These are phyloP conservation scores for Kurtzmaniella quercitrusa DNA, from an alignment of 1,139 yeast genomes.

Conservation along the genomic window DNA sequence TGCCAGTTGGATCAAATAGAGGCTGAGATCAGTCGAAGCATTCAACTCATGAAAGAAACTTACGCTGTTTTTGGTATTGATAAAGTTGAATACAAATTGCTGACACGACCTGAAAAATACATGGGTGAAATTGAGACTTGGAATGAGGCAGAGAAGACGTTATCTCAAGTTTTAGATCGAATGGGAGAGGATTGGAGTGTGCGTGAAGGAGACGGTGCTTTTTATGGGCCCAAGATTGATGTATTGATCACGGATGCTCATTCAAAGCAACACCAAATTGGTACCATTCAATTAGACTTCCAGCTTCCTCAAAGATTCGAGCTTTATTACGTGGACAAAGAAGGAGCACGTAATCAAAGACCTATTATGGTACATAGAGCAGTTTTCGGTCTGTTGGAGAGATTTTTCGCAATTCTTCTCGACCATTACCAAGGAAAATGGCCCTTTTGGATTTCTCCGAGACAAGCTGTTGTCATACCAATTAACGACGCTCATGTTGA, in stretches of 20 bases:
- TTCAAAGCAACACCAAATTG: slow-evolving; percentile 87
- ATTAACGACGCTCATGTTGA: slow-evolving; percentile 56
- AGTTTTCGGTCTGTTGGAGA: slow-evolving; percentile 88
- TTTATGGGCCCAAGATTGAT: slow-evolving; percentile 96
- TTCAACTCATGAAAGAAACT: slow-evolving; percentile 71
- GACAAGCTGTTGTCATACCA: slow-evolving; percentile 86
- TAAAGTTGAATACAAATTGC: slow-evolving; percentile 66
- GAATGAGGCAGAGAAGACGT: slow-evolving; percentile 77
- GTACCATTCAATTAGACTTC: slow-evolving; percentile 93
- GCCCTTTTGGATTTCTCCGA: slow-evolving; percentile 99
- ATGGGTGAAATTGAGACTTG: slow-evolving; percentile 83
- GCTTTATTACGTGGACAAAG: slow-evolving; percentile 56
- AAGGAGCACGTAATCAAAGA: slow-evolving; percentile 46
- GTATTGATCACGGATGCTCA: slow-evolving; percentile 79
- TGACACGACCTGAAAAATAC: slow-evolving; percentile 83
- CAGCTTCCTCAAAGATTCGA: slow-evolving; percentile 87
- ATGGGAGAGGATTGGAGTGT: slow-evolving; percentile 50
- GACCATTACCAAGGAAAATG: slow-evolving; percentile 93
- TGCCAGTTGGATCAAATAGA: slow-evolving; percentile 82
- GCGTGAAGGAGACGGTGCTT: slow-evolving; percentile 95
- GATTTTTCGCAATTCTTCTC: slow-evolving; percentile 84
- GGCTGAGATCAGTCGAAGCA: slow-evolving; percentile 69
- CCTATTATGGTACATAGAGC: slow-evolving; percentile 97
- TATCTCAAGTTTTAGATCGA: slow-evolving; percentile 57
- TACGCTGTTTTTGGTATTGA: slow-evolving; percentile 75